Percentiles rank a stretch among this genome's conserved stretches.
These are phyloP conservation scores for Aspergillus pseudonomiae DNA, from an alignment of 2,329 filamentous ascomycete genomes.

Conservation along the genomic window DNA sequence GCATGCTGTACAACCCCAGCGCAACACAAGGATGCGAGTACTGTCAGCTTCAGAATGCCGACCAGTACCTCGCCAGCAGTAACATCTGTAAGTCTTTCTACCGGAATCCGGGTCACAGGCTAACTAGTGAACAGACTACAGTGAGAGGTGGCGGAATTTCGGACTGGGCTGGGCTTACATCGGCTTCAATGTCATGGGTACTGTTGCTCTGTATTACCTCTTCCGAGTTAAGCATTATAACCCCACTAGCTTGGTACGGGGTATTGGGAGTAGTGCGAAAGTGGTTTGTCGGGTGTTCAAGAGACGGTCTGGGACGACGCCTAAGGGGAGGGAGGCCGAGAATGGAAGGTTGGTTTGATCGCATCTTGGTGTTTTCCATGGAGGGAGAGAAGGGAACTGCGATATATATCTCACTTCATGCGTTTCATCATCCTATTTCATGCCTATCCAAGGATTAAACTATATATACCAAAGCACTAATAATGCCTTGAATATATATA, in stretches of 20 bases:
- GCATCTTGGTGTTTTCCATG: neutral
- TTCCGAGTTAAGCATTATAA: constrained; percentile 49
- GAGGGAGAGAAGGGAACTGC: neutral
- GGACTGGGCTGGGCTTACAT: constrained; percentile 65
- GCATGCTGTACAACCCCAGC: constrained; percentile 55
- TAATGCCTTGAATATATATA: neutral
- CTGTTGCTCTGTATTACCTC: constrained; percentile 58
- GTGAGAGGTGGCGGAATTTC: constrained; percentile 69
- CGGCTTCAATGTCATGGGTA: constrained; percentile 60
- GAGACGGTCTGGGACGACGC: constrained; percentile 33
- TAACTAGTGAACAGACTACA: constrained; percentile 46
- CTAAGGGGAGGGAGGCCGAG: constrained; percentile 33
- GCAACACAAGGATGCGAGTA: constrained; percentile 58
- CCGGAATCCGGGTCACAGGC: neutral
- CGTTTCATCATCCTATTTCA: neutral
- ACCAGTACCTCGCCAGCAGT: constrained; percentile 49
- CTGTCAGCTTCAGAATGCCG: constrained; percentile 39
- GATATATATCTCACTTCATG: neutral
- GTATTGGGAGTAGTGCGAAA: constrained; percentile 23
- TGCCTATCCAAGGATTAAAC: neutral
- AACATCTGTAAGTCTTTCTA: constrained; percentile 41
- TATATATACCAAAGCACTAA: neutral
- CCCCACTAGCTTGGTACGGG: constrained; percentile 31
- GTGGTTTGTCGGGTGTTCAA: constrained; percentile 36
- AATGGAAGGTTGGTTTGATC: constrained; percentile 30